Conservation (phyloP, 108 stramenopile species). For the Aurantiochytrium sp. region DNA sequence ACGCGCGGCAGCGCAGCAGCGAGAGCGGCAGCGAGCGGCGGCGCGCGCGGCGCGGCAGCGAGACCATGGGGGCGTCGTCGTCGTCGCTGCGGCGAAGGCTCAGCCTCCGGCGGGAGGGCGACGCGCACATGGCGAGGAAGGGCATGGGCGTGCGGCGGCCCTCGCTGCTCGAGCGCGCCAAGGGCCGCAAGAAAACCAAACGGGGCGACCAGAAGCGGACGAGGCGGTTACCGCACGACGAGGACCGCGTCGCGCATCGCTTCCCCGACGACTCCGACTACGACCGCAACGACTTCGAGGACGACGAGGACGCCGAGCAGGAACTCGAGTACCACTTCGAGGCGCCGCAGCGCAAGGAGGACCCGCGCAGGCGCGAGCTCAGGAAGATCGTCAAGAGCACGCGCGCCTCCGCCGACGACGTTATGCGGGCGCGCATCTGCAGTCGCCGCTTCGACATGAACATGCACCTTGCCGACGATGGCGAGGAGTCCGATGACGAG, state of each 20-base stretch:
- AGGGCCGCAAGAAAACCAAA: background rate
- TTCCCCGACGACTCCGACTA: background rate
- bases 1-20: background rate
- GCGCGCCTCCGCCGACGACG: background rate
- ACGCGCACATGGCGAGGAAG: background rate
- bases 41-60: background rate
- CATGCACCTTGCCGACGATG: constrained; percentile 26
- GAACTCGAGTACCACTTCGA: background rate
- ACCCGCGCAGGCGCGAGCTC: background rate
- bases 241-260: background rate
- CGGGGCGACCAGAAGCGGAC: background rate
- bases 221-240: background rate
- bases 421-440: background rate
- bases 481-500: background rate
- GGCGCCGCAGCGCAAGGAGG: background rate
- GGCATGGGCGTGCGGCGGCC: background rate
- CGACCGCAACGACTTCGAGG: background rate
- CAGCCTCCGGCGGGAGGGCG: background rate
- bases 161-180: background rate
- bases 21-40: background rate
- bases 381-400: background rate
- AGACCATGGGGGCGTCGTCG: background rate
- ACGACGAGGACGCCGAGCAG: background rate
- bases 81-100: background rate
- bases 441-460: constrained; percentile 25